Evolutionary conservation across 768 basidiomycete species (phyloP).

Genomic region (Mycena capillaripes): DNA sequence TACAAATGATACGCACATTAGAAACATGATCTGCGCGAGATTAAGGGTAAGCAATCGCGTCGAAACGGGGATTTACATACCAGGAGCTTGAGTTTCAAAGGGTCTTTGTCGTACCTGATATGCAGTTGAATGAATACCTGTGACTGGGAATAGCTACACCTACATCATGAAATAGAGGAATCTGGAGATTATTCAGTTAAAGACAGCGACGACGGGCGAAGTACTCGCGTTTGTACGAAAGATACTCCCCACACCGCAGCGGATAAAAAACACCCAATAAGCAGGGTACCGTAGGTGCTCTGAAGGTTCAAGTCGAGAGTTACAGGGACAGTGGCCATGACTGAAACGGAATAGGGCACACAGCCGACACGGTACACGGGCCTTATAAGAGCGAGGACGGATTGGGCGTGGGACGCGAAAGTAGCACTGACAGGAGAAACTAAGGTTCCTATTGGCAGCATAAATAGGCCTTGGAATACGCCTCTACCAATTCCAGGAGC

Average conservation of each 20-base stretch:
- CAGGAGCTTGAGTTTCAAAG: constrained; percentile 19
- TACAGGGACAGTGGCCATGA: constrained; percentile 1
- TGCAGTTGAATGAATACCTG: background rate
- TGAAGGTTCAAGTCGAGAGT: constrained; percentile 24
- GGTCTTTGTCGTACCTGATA: constrained; percentile 14
- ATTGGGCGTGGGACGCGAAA: background rate
- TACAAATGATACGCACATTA: background rate
- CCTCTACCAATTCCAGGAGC: background rate
- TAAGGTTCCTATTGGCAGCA: background rate
- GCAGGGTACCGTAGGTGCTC: constrained; percentile 20
- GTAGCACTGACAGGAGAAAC: background rate
- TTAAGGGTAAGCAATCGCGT: background rate
- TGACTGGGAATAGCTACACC: background rate
- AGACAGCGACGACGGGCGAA: background rate
- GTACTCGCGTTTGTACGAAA: constrained; percentile 21
- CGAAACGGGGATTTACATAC: background rate
- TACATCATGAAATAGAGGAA: constrained; percentile 25
- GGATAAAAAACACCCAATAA: constrained; percentile 26
- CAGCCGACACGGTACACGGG: background rate
- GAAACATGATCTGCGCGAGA: constrained; percentile 13
- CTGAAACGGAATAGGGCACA: background rate
- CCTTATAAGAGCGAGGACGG: background rate
- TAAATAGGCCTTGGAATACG: no score
- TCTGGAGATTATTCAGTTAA: background rate
- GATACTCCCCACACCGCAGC: constrained; percentile 22